phyloP scores from a whole-genome alignment of 108 stramenopile genomes.

The Stephanodiscus minutulus region DNA sequence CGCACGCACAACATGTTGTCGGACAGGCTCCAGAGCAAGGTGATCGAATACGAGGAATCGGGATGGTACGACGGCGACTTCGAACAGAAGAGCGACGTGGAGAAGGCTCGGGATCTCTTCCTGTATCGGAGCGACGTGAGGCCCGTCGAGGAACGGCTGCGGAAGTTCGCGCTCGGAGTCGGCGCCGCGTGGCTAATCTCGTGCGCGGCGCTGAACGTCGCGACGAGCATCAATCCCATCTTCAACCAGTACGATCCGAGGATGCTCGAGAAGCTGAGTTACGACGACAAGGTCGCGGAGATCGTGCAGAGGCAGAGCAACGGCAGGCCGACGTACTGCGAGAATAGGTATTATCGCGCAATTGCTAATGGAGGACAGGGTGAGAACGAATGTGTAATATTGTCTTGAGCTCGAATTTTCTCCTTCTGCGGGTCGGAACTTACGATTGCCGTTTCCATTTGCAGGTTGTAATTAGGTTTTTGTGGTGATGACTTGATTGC shows the following conservation, averaged over 20 bases:
- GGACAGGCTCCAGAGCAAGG: constrained; percentile 67
- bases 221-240: constrained; percentile 58
- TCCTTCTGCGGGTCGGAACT: too few relatives aligned
- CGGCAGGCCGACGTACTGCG: constrained; percentile 84
- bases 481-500: too few relatives aligned
- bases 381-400: neutral
- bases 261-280: constrained; percentile 63
- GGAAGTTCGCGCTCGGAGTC: constrained; percentile 50
- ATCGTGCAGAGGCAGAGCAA: constrained; percentile 66
- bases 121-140: constrained; percentile 74
- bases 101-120: constrained; percentile 74
- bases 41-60: constrained; percentile 89
- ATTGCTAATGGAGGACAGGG: constrained; percentile 87
- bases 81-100: constrained; percentile 75
- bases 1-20: neutral
- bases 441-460: neutral
- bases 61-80: constrained; percentile 85
- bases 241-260: constrained; percentile 88
- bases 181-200: constrained; percentile 71
- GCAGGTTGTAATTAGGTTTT: constrained; percentile 14
- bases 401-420: neutral
- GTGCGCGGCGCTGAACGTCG: constrained; percentile 66
- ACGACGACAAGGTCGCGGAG: constrained; percentile 75
- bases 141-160: constrained; percentile 78
- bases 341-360: constrained; percentile 84